Conservation (phyloP, 257 asterid genomes). For the Vinca minor region DNA sequence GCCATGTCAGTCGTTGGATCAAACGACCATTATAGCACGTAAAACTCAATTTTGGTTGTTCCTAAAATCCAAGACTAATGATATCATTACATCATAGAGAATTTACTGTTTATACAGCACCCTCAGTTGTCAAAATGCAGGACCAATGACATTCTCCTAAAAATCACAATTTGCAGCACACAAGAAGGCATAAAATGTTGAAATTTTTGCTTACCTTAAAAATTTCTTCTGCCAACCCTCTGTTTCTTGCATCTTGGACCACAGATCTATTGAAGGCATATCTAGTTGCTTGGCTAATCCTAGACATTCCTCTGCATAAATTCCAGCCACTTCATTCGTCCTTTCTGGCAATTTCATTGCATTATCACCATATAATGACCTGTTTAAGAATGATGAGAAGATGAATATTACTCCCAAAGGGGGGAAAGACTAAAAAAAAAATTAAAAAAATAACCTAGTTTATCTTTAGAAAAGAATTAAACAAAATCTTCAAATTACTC, state of each 20-base stretch:
- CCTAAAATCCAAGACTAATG: no score
- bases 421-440: no score
- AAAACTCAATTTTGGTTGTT: no score
- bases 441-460: no score
- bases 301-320: constrained; percentile 61
- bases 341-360: constrained; percentile 68
- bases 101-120: no score
- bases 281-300: constrained; percentile 62
- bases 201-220: constrained; percentile 27
- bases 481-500: background rate
- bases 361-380: constrained; percentile 62
- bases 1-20: no score
- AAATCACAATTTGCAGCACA: background rate
- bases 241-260: constrained; percentile 93
- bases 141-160: background rate
- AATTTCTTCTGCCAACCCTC: constrained; percentile 64
- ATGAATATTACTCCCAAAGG: background rate
- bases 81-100: no score
- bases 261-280: constrained; percentile 63
- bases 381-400: constrained; percentile 23
- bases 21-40: no score
- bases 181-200: background rate
- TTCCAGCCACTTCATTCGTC: constrained; percentile 57
- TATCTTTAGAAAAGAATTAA: background rate
- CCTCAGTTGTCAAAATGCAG: no score